phyloP scores from a whole-genome alignment of 768 basidiomycete species.

The Lactarius vividus region DNA sequence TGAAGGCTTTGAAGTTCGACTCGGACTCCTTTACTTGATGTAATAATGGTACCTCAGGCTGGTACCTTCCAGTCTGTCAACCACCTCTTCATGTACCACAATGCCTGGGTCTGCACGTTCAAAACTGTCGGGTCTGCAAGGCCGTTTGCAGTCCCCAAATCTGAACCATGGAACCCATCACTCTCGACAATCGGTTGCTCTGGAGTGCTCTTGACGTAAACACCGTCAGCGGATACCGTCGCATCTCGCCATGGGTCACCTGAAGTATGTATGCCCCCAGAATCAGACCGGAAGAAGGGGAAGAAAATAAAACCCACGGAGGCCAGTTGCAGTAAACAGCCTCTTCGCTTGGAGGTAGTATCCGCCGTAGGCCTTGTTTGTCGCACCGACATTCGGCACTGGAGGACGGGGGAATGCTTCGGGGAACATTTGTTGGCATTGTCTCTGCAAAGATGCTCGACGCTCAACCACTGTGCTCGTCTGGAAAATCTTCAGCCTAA shows the following conservation, averaged over 20 bases:
- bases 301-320: slow-evolving; percentile 6
- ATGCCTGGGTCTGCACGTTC: slow-evolving; percentile 2
- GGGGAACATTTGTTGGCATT: background rate
- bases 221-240: slow-evolving; percentile 29
- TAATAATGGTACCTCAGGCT: too few species aligned
- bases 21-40: too few species aligned
- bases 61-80: too few species aligned
- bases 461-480: background rate
- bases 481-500: background rate
- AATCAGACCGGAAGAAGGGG: background rate
- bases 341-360: slow-evolving; percentile 30
- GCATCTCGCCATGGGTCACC: background rate
- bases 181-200: slow-evolving; percentile 29
- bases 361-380: slow-evolving; percentile 26
- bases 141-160: slow-evolving; percentile 21
- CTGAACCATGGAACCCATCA: slow-evolving; percentile 32
- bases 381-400: background rate
- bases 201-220: slow-evolving; percentile 18
- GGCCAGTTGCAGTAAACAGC: slow-evolving; percentile 31
- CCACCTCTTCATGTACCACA: too few species aligned
- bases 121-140: slow-evolving; percentile 3
- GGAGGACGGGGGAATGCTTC: too few species aligned
- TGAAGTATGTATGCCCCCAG: background rate
- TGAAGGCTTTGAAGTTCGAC: too few species aligned
- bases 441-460: background rate